Evolutionary conservation across 371 early-diverging fungal genomes (phyloP).

Genomic region (Mucor lusitanicus): DNA sequence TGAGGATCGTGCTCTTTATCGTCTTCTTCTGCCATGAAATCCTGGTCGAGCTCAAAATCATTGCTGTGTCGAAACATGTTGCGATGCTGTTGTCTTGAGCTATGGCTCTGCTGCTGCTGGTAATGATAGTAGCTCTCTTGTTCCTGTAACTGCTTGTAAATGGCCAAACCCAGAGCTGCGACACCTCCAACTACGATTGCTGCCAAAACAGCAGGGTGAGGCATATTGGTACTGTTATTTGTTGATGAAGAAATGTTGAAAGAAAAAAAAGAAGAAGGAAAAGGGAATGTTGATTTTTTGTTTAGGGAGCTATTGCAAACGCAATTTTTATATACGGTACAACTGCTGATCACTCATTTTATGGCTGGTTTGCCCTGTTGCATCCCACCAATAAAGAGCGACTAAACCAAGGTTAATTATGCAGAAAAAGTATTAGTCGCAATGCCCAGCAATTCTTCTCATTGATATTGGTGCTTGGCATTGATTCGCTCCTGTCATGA

Average conservation of each 20-base stretch:
- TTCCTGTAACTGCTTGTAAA: constrained; percentile 8
- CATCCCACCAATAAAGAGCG: background rate
- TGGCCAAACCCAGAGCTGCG: background rate
- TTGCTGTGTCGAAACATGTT: background rate
- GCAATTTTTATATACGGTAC: background rate
- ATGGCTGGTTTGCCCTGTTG: background rate
- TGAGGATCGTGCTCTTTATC: background rate
- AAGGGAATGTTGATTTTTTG: constrained; percentile 3
- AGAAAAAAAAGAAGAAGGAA: background rate
- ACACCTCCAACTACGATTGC: background rate
- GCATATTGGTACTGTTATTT: background rate
- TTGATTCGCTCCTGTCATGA: background rate
- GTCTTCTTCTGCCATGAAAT: constrained; percentile 1
- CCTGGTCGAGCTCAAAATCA: constrained; percentile 8
- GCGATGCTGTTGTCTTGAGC: background rate
- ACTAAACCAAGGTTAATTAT: background rate
- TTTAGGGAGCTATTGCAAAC: background rate
- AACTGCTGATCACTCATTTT: background rate
- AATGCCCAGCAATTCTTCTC: background rate
- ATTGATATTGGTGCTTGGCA: background rate
- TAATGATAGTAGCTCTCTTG: constrained; percentile 1
- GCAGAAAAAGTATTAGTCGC: background rate
- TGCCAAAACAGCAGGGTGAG: constrained; percentile 11
- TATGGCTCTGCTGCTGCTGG: background rate
- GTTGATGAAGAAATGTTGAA: background rate